Evolutionary conservation across 73 alveolate species (phyloP).

Genomic region (Tetrahymena elliotti): DNA sequence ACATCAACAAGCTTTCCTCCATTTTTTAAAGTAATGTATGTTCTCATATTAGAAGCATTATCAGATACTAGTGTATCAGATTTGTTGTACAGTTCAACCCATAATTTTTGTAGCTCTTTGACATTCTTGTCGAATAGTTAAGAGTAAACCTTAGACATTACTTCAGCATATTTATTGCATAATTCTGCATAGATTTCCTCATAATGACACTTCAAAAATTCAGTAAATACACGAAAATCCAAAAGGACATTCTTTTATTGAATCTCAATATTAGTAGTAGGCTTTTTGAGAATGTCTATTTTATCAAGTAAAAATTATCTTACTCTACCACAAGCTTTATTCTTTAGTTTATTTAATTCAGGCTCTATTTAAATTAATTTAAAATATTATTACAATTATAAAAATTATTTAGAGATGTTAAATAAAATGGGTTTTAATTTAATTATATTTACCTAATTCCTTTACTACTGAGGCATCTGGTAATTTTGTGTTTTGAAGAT

Average conservation of each 20-base stretch:
- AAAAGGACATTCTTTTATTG: background rate
- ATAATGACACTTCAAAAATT: conserved; percentile 36
- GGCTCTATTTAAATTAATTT: background rate
- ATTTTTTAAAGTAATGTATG: conserved; percentile 14
- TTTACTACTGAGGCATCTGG: conserved; percentile 29
- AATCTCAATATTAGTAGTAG: conserved; percentile 5
- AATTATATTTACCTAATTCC: background rate
- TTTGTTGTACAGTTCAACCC: conserved; percentile 14
- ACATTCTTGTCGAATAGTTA: conserved; percentile 9
- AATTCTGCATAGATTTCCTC: conserved; percentile 34
- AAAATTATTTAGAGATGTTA: background rate
- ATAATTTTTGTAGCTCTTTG: conserved; percentile 15
- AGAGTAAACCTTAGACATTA: conserved; percentile 22
- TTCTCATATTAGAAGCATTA: background rate
- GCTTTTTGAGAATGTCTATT: conserved; percentile 11
- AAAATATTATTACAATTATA: no score
- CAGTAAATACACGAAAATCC: conserved; percentile 25
- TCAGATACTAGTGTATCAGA: conserved; percentile 25
- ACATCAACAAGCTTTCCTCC: conserved; percentile 5
- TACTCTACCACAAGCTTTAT: conserved; percentile 40
- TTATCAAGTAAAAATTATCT: conserved; percentile 35
- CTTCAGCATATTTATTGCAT: conserved; percentile 23
- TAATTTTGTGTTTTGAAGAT: conserved; percentile 8
- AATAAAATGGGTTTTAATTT: background rate
- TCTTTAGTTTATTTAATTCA: conserved; percentile 30